Evolutionary conservation across 1,139 yeast species (phyloP).

Genomic region (Entelexis paramagnoliae): DNA sequence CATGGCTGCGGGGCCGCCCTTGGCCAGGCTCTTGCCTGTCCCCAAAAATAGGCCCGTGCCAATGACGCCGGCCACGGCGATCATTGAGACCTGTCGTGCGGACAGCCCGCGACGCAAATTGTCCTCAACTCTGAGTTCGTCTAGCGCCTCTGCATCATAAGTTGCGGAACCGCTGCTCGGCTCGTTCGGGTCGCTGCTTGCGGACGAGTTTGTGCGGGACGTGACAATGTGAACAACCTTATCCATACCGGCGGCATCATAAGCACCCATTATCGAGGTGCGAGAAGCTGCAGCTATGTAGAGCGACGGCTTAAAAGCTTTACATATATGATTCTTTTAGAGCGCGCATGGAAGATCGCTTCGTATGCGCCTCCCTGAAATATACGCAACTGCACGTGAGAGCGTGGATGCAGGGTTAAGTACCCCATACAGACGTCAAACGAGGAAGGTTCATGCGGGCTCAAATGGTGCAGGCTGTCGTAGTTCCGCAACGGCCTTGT

Average conservation of each 20-base stretch:
- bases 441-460: not conserved
- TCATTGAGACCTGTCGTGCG: conserved; percentile 6
- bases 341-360: not conserved
- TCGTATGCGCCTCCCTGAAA: not conserved
- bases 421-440: not conserved
- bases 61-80: conserved; percentile 27
- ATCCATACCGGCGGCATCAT: not conserved
- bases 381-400: not conserved
- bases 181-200: not conserved
- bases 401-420: not conserved
- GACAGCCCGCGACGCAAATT: conserved; percentile 3
- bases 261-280: not conserved
- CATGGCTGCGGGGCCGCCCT: conserved; percentile 56
- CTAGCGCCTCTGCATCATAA: not conserved
- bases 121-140: not conserved
- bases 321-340: not conserved
- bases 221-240: not conserved
- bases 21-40: conserved; percentile 47
- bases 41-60: conserved; percentile 63
- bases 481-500: too few relatives aligned
- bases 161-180: not conserved
- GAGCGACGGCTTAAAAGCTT: not conserved
- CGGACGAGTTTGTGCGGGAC: not conserved
- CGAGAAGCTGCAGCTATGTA: not conserved
- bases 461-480: too few relatives aligned